Evolutionary conservation across 2,329 filamentous ascomycete genomes (phyloP).

Genomic region (Penicillium brasilianum): DNA sequence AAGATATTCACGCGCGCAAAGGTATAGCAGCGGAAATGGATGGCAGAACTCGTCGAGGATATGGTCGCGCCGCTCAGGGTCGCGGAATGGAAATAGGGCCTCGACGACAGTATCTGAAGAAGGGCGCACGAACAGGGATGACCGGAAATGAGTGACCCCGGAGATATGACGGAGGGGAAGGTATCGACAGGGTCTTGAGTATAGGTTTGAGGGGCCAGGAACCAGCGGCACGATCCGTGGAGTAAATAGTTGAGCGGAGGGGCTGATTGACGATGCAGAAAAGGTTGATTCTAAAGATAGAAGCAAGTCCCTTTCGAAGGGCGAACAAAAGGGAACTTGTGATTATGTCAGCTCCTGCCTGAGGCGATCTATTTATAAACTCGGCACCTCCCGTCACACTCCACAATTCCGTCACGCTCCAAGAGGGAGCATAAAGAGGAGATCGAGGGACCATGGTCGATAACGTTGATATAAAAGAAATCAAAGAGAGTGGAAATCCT

Average conservation of each 20-base stretch:
- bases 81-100: background rate
- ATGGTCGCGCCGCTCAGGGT: slow-evolving; percentile 3
- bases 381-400: slow-evolving; percentile 11
- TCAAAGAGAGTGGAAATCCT: background rate
- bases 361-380: slow-evolving; percentile 19
- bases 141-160: background rate
- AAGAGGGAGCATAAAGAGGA: background rate
- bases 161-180: background rate
- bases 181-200: slow-evolving; percentile 2
- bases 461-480: background rate
- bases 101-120: background rate
- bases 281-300: slow-evolving; percentile 38
- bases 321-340: slow-evolving; percentile 14
- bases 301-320: slow-evolving; percentile 23
- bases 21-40: slow-evolving; percentile 3
- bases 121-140: background rate
- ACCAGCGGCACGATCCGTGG: slow-evolving; percentile 17
- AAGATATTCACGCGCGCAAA: slow-evolving; percentile 2
- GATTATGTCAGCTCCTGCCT: slow-evolving; percentile 19
- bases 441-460: background rate
- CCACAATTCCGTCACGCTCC: slow-evolving; percentile 12
- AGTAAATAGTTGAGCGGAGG: slow-evolving; percentile 16
- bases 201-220: slow-evolving; percentile 9
- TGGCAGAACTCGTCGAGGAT: slow-evolving; percentile 3
- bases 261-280: slow-evolving; percentile 34